Evolutionary conservation across 768 basidiomycete genomes (phyloP).

Genomic region (Trametes gibbosa): DNA sequence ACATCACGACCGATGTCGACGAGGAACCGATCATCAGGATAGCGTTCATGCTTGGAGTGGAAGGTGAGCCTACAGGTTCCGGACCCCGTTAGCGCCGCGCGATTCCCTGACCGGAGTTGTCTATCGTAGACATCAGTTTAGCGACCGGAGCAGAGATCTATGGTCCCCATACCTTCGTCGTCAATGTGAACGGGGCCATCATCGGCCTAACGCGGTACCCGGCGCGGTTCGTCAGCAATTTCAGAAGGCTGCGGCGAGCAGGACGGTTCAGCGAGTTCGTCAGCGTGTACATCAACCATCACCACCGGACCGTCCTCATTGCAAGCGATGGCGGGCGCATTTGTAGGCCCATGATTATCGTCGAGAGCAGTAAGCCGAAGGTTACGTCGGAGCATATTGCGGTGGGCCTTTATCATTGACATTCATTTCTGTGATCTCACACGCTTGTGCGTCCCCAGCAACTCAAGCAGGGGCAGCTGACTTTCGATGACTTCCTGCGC

Average conservation of each 20-base stretch:
- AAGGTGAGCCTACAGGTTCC: slow-evolving; percentile 54
- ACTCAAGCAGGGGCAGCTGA: slow-evolving; percentile 72
- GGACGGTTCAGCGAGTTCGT: slow-evolving; percentile 95
- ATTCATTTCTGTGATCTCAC: neutral
- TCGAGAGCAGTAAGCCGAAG: slow-evolving; percentile 74
- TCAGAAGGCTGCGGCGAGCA: slow-evolving; percentile 89
- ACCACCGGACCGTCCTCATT: slow-evolving; percentile 92
- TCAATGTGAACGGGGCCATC: slow-evolving; percentile 95
- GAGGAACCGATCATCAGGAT: slow-evolving; percentile 90
- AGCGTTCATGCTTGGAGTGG: slow-evolving; percentile 94
- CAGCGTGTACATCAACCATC: slow-evolving; percentile 92
- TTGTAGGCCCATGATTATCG: slow-evolving; percentile 96
- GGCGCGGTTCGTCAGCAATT: slow-evolving; percentile 80
- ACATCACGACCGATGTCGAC: slow-evolving; percentile 98
- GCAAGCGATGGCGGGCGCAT: slow-evolving; percentile 97
- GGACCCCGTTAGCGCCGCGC: neutral
- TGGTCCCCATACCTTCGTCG: slow-evolving; percentile 86
- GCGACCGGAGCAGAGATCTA: slow-evolving; percentile 96
- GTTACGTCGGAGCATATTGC: slow-evolving; percentile 79
- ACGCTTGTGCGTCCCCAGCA: slow-evolving; percentile 42
- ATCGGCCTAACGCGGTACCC: slow-evolving; percentile 90
- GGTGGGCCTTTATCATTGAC: slow-evolving; percentile 41
- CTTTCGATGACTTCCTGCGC: slow-evolving; percentile 92
- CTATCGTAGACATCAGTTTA: slow-evolving; percentile 73
- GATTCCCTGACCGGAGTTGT: slow-evolving; percentile 12